Conservation (phyloP, 1,139 yeast genomes). For the Yamadazyma sp. region DNA sequence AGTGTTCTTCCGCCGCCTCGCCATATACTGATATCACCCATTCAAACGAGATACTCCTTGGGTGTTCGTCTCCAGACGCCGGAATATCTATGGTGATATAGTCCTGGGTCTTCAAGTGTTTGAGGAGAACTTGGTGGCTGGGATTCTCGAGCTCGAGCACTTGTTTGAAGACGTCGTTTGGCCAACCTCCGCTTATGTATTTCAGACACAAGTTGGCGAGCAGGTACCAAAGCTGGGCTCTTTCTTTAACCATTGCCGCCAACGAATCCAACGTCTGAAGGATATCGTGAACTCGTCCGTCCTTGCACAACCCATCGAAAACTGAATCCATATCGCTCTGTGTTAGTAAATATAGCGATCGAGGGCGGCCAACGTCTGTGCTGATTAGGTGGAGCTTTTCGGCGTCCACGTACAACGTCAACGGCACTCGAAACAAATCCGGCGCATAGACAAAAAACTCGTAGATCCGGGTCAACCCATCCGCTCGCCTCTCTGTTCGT, state of each 20-base stretch:
- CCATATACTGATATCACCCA: slow-evolving; percentile 33
- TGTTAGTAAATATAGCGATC: too few species aligned
- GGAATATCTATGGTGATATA: not conserved
- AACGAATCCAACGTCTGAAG: slow-evolving; percentile 26
- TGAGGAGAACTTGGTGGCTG: not conserved
- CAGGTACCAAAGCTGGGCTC: not conserved
- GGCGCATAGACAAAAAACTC: slow-evolving; percentile 23
- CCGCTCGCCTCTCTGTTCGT: not conserved
- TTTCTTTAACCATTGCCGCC: slow-evolving; percentile 16
- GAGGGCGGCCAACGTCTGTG: not conserved
- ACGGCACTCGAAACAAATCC: slow-evolving; percentile 22
- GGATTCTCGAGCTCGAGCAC: not conserved
- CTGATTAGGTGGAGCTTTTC: slow-evolving; percentile 1
- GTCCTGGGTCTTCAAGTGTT: slow-evolving; percentile 1
- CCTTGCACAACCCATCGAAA: not conserved
- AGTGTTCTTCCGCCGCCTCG: slow-evolving; percentile 25
- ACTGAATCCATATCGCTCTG: not conserved
- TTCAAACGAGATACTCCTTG: slow-evolving; percentile 10
- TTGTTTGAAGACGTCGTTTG: not conserved
- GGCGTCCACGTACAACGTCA: slow-evolving; percentile 20
- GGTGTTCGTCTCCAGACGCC: not conserved
- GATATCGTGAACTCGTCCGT: not conserved
- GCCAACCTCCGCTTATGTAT: not conserved
- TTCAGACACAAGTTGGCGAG: not conserved
- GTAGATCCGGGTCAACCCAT: slow-evolving; percentile 18